Base-by-base conservation (phyloP, 225 moss, liverwort and hornwort species). In the Sphagnum tenellum region DNA sequence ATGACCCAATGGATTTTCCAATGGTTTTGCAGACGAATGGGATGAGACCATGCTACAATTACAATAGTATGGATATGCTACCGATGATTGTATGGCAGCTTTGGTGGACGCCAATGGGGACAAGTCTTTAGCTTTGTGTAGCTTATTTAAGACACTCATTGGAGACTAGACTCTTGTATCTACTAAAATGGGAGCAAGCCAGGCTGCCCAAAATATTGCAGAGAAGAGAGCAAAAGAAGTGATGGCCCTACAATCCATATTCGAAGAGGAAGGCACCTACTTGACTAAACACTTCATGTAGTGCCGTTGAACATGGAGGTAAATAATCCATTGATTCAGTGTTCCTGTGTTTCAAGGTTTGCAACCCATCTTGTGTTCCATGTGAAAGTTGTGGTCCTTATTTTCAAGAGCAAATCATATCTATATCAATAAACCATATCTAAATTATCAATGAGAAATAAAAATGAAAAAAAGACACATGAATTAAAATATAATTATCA, bases 301-400 rank as follows among this genome's bases (percentile, higher is more conserved):
- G 79, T 70, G 64, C 77, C 67, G 56, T 44, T 91, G 64, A 71
- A 79, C 9, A 83, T 91, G 85, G 90, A 91, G 90, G 90, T 90
- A 77, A 70, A n/a, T n/a, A n/a, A n/a, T n/a, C n/a, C n/a, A n/a
- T n/a, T n/a, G n/a, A n/a, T n/a, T n/a, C n/a, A n/a, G n/a, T n/a
- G n/a, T n/a, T n/a, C n/a, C n/a, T n/a, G n/a, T n/a, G n/a, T n/a
- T n/a, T n/a, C n/a, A n/a, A n/a, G n/a, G n/a, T n/a, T n/a, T n/a
- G n/a, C n/a, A n/a, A n/a, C n/a, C n/a, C n/a, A n/a, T n/a, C n/a
- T n/a, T n/a, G n/a, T n/a, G n/a, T n/a, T n/a, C n/a, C n/a, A n/a
- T n/a, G n/a, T n/a, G n/a, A n/a, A n/a, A n/a, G n/a, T n/a, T n/a
- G n/a, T n/a, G n/a, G n/a, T n/a, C n/a, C n/a, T n/a, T n/a, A n/a